Percentiles rank a stretch among this genome's conserved stretches.
Evolutionary conservation across 352 stramenopile genomes (phyloP).

Genomic region (Phytophthora hybrid): DNA sequence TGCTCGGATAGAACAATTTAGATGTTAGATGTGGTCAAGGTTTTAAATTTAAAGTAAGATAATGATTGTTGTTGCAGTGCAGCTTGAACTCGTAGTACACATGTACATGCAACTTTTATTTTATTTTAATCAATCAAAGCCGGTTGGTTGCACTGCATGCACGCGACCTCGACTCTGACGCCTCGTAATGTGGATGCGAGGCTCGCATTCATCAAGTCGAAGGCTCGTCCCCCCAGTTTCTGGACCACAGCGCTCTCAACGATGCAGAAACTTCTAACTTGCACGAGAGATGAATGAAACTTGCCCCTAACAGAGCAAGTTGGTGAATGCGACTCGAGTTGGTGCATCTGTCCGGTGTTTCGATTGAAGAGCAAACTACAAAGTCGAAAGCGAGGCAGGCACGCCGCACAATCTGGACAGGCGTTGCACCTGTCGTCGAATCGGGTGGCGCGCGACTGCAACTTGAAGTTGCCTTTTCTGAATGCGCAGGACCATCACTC

Average conservation of each 20-base stretch:
- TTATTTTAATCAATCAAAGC: too few relatives aligned
- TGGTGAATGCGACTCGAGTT: neutral
- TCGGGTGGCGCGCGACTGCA: constrained; percentile 10
- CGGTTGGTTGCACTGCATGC: too few relatives aligned
- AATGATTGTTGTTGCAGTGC: constrained; percentile 6
- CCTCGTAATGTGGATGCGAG: neutral
- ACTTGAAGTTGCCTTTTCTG: constrained; percentile 38
- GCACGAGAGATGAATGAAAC: neutral
- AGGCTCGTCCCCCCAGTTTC: too few relatives aligned
- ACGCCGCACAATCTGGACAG: neutral
- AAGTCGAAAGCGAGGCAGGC: neutral
- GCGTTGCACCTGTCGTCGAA: neutral
- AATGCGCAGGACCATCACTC: constrained; percentile 23
- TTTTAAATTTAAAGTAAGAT: constrained; percentile 5
- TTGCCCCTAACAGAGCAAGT: neutral
- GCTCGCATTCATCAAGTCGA: neutral
- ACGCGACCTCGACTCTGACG: too few relatives aligned
- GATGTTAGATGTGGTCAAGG: constrained; percentile 12
- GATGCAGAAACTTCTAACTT: neutral
- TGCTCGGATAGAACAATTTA: constrained; percentile 13
- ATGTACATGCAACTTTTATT: too few relatives aligned
- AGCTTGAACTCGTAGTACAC: neutral
- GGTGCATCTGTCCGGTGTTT: neutral
- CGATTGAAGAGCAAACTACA: neutral
- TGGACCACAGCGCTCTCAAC: too few relatives aligned